A percentile compares a stretch with the other conserved stretches of the same genome.
Conservation (phyloP, 306 rosid species). For the Begonia peltatifolia region DNA sequence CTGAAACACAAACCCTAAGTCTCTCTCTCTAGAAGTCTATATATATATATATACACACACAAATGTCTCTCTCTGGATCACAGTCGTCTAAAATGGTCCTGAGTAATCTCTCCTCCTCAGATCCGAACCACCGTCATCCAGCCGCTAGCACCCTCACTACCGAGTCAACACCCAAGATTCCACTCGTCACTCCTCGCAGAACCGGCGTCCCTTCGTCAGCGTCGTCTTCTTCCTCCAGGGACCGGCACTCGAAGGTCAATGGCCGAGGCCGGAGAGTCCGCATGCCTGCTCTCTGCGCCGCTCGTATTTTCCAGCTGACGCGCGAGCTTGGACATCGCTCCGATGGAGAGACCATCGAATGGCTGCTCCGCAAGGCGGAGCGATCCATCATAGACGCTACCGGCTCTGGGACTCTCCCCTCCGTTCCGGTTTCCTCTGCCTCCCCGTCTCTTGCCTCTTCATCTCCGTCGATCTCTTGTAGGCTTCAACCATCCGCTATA, state of each 20-base stretch:
- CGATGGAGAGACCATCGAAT: slow-evolving; percentile 93
- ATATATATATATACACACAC: too few relatives aligned
- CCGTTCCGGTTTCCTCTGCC: slow-evolving; percentile 26
- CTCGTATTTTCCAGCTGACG: slow-evolving; percentile 80
- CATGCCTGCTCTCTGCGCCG: slow-evolving; percentile 93
- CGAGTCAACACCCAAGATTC: slow-evolving; percentile 1
- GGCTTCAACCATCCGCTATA: slow-evolving; percentile 18
- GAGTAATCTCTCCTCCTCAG: slow-evolving; percentile 8
- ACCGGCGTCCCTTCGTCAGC: slow-evolving; percentile 11
- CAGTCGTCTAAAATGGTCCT: too few relatives aligned
- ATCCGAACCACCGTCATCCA: slow-evolving; percentile 6
- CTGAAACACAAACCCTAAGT: too few relatives aligned
- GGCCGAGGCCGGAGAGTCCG: slow-evolving; percentile 92
- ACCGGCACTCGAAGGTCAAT: slow-evolving; percentile 91
- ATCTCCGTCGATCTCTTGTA: slow-evolving; percentile 22
- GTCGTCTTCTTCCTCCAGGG: slow-evolving; percentile 33
- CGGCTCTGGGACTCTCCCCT: slow-evolving; percentile 60
- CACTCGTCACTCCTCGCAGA: slow-evolving; percentile 15
- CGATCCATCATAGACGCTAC: slow-evolving; percentile 77
- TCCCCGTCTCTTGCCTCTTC: slow-evolving; percentile 17
- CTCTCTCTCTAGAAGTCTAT: too few relatives aligned
- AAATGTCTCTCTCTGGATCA: too few relatives aligned
- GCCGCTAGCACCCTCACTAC: slow-evolving; percentile 9
- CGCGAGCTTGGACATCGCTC: slow-evolving; percentile 95
- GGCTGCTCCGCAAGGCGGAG: slow-evolving; percentile 90